Evolutionary conservation across 495 filamentous ascomycete species (phyloP).

Genomic region (Lichenothelia convexa): DNA sequence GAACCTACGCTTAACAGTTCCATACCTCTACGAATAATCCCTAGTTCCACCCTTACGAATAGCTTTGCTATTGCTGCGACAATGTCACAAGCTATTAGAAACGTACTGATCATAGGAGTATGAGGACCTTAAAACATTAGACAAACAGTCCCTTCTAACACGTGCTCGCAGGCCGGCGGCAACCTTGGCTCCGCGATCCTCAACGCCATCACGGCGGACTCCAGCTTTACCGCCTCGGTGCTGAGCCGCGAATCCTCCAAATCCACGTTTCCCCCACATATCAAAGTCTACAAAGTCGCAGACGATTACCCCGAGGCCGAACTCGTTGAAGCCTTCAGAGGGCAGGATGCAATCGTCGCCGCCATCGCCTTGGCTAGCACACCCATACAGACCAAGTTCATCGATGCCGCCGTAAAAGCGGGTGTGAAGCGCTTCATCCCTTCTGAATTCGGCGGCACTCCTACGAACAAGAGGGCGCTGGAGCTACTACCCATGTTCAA

Average conservation of each 20-base stretch:
- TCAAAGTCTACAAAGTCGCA: slow-evolving; percentile 2
- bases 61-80: too few relatives aligned
- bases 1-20: too few relatives aligned
- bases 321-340: slow-evolving; percentile 12
- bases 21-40: too few relatives aligned
- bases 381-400: slow-evolving; percentile 23
- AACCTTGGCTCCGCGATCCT: slow-evolving; percentile 23
- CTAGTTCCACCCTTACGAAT: too few relatives aligned
- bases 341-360: slow-evolving; percentile 24
- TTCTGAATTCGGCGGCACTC: slow-evolving; percentile 28
- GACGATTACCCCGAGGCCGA: neutral
- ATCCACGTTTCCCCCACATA: slow-evolving; percentile 7
- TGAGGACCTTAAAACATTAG: neutral
- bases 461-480: neutral
- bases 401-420: slow-evolving; percentile 32
- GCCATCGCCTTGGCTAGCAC: slow-evolving; percentile 15
- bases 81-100: slow-evolving; percentile 4
- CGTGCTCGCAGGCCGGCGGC: slow-evolving; percentile 6
- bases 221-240: slow-evolving; percentile 20
- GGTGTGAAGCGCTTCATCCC: slow-evolving; percentile 37
- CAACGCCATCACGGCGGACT: slow-evolving; percentile 12
- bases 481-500: neutral
- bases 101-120: slow-evolving; percentile 6
- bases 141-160: neutral
- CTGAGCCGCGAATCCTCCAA: slow-evolving; percentile 19